These are phyloP conservation scores for Hordeum pubiflorum DNA, from an alignment of 202 grass and related monocot species.

Conservation along the genomic window DNA sequence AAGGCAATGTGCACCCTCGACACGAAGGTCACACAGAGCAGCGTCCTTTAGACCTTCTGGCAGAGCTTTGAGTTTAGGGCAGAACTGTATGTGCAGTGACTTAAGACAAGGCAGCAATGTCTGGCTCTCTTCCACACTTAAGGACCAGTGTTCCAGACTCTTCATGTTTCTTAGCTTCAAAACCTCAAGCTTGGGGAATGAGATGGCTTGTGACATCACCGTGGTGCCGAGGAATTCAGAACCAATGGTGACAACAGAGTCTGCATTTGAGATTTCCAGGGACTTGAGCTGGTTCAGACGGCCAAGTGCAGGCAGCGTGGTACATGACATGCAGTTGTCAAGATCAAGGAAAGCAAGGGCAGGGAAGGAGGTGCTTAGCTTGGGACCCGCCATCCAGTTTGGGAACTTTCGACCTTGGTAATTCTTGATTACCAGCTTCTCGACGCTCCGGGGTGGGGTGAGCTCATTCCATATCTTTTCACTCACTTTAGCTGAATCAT, in stretches of 20 bases:
- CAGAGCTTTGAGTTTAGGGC: slow-evolving; percentile 75
- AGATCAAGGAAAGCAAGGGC: slow-evolving; percentile 53
- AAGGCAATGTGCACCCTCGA: slow-evolving; percentile 48
- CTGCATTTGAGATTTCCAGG: slow-evolving; percentile 50
- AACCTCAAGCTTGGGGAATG: slow-evolving; percentile 67
- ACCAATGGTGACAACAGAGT: slow-evolving; percentile 51
- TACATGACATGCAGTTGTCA: slow-evolving; percentile 46
- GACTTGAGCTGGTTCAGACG: slow-evolving; percentile 53
- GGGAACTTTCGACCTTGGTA: slow-evolving; percentile 58
- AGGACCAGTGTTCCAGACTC: slow-evolving; percentile 72
- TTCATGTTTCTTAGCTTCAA: slow-evolving; percentile 61
- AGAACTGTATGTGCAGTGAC: slow-evolving; percentile 53
- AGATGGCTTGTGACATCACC: slow-evolving; percentile 24
- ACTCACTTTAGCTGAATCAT: slow-evolving; percentile 37
- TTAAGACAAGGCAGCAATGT: slow-evolving; percentile 52
- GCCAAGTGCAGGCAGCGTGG: slow-evolving; percentile 55
- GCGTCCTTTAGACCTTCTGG: slow-evolving; percentile 54
- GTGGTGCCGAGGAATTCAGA: slow-evolving; percentile 52
- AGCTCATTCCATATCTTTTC: slow-evolving; percentile 69
- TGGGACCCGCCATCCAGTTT: slow-evolving; percentile 54
- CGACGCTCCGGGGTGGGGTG: slow-evolving; percentile 42
- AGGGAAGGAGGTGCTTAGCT: slow-evolving; percentile 49
- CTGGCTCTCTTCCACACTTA: slow-evolving; percentile 33
- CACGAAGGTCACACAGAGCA: slow-evolving; percentile 31
- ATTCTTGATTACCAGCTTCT: slow-evolving; percentile 53